These are phyloP conservation scores for Ceratobasidium sp. DNA, from an alignment of 1,284 basidiomycete species.

Conservation along the genomic window DNA sequence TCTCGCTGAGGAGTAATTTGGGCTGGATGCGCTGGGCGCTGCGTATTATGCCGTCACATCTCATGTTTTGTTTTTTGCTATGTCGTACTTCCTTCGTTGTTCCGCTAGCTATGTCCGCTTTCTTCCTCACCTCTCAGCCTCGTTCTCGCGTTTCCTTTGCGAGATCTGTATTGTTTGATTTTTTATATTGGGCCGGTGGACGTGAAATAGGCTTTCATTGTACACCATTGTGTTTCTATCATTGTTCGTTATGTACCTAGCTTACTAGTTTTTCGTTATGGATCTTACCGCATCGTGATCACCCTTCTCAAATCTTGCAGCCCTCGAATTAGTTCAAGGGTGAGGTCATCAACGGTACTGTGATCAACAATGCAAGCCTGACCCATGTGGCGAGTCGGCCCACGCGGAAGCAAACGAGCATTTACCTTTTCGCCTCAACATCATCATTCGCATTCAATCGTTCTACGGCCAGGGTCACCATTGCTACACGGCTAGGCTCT, in stretches of 20 bases:
- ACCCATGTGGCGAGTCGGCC: too few relatives aligned
- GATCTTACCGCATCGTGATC: too few relatives aligned
- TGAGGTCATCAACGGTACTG: too few relatives aligned
- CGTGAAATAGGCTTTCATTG: slow-evolving; percentile 2
- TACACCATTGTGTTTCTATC: slow-evolving; percentile 3
- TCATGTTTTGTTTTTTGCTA: background rate
- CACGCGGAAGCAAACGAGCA: background rate
- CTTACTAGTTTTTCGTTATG: slow-evolving; percentile 15
- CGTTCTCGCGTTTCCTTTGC: slow-evolving; percentile 25
- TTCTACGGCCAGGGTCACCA: too few relatives aligned
- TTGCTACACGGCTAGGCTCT: too few relatives aligned
- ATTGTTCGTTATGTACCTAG: slow-evolving; percentile 18
- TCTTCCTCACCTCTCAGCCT: background rate
- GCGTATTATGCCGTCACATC: background rate
- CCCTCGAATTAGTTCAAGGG: too few relatives aligned
- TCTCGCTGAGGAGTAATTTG: too few relatives aligned
- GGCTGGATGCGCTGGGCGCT: too few relatives aligned
- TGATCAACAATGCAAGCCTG: too few relatives aligned
- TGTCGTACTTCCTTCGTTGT: background rate
- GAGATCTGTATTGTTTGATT: slow-evolving; percentile 36
- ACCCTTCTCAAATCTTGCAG: too few relatives aligned
- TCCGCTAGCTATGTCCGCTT: slow-evolving; percentile 6
- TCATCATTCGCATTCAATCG: too few relatives aligned
- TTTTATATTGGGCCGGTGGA: slow-evolving; percentile 31
- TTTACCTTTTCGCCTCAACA: too few relatives aligned